Conservation (phyloP, 2,329 filamentous ascomycete genomes). For the Diaporthe sp. region DNA sequence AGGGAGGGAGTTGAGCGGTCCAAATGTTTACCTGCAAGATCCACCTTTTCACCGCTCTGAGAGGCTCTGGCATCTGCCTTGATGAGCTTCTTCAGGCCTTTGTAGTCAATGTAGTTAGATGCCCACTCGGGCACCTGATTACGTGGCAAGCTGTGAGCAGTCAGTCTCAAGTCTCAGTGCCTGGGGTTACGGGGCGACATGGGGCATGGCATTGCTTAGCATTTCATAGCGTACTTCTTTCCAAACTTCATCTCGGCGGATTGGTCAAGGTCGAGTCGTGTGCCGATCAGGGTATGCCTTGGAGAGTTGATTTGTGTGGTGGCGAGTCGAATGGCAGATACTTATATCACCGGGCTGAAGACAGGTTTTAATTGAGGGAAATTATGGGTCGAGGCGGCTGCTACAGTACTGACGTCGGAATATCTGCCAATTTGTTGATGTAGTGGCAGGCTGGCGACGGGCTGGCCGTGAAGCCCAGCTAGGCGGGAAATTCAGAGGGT, state of each 20-base stretch:
- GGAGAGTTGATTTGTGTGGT: neutral
- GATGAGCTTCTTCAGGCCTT: constrained; percentile 94
- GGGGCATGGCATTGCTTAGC: neutral
- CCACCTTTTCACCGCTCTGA: constrained; percentile 80
- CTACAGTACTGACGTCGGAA: constrained; percentile 14
- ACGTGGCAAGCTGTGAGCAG: constrained; percentile 67
- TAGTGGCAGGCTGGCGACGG: neutral
- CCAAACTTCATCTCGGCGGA: constrained; percentile 53
- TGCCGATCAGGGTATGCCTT: neutral
- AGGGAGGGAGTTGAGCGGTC: constrained; percentile 39
- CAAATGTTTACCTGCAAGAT: constrained; percentile 84
- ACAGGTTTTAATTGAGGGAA: constrained; percentile 13
- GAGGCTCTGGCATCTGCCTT: constrained; percentile 79
- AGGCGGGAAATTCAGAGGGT: constrained; percentile 28
- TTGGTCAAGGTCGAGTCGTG: constrained; percentile 11
- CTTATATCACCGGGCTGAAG: neutral
- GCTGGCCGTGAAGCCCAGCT: constrained; percentile 24
- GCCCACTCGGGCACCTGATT: constrained; percentile 93
- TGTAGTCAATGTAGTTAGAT: constrained; percentile 88
- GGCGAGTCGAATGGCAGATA: constrained; percentile 9
- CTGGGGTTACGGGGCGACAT: no score
- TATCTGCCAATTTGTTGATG: constrained; percentile 4
- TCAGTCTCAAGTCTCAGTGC: neutral
- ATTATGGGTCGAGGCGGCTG: constrained; percentile 21
- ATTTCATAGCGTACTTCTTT: constrained; percentile 48